These are phyloP conservation scores for Helicocarpus griseus DNA, from an alignment of 2,329 filamentous ascomycete species.

Conservation along the genomic window DNA sequence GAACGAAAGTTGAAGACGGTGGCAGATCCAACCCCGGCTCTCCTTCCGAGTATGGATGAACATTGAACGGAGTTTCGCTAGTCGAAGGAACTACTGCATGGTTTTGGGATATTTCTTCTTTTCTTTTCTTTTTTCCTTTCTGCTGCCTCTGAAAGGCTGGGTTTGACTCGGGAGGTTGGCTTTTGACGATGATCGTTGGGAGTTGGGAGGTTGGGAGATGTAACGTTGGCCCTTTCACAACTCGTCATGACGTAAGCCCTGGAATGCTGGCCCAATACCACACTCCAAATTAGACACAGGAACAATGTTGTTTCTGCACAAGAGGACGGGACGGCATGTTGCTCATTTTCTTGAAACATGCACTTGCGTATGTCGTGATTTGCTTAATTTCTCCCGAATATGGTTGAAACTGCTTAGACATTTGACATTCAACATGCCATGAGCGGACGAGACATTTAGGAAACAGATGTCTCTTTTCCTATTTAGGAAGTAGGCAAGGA, in stretches of 20 bases:
- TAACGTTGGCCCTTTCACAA: neutral
- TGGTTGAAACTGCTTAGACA: neutral
- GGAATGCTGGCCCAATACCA: no score
- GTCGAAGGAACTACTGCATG: no score
- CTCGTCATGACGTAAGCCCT: neutral
- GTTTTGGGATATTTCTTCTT: neutral
- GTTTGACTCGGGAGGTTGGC: neutral
- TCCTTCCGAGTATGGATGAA: neutral
- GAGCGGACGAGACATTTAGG: no score
- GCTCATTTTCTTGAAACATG: neutral
- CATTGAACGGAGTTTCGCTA: neutral
- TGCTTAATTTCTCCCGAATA: neutral
- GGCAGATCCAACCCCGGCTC: constrained; percentile 3
- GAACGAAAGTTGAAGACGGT: neutral
- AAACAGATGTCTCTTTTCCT: neutral
- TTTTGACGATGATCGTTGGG: neutral
- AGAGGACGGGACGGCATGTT: neutral
- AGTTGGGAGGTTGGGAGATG: no score
- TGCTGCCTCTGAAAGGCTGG: neutral
- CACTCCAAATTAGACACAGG: no score
- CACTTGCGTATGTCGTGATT: neutral
- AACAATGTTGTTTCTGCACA: neutral
- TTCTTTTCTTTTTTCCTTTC: neutral
- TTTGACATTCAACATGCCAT: neutral
- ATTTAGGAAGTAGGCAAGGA: neutral